phyloP scores from a whole-genome alignment of 176 grass and related monocot genomes.

The Elymus sibiricus region DNA sequence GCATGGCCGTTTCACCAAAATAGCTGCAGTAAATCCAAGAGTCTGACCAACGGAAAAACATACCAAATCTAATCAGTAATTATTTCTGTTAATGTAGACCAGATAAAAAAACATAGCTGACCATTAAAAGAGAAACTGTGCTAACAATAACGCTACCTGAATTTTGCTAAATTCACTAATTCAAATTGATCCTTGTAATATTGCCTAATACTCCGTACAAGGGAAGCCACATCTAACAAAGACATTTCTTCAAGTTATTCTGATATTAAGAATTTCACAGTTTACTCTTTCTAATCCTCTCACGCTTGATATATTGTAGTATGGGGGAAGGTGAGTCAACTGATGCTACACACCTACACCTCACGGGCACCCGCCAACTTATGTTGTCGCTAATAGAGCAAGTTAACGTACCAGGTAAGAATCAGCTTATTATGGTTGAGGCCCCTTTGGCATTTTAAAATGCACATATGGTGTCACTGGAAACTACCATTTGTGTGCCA shows the following conservation, averaged over 20 bases:
- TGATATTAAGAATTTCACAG: neutral
- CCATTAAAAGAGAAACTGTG: neutral
- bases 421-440: neutral
- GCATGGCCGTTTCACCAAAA: conserved; percentile 1
- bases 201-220: neutral
- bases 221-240: neutral
- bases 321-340: neutral
- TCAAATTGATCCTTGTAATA: conserved; percentile 1
- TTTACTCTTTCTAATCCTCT: neutral
- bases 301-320: neutral
- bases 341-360: neutral
- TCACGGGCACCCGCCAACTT: neutral
- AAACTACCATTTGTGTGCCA: neutral
- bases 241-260: neutral
- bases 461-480: neutral
- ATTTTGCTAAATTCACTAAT: neutral
- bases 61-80: neutral
- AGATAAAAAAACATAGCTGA: neutral
- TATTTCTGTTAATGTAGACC: neutral
- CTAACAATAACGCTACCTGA: neutral
- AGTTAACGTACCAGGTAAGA: neutral
- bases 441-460: neutral
- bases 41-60: neutral
- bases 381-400: neutral
- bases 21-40: neutral